Percentiles rank a stretch among this genome's conserved stretches.
Conservation (phyloP, 768 basidiomycete genomes). For the Lactarius hengduanensis region DNA sequence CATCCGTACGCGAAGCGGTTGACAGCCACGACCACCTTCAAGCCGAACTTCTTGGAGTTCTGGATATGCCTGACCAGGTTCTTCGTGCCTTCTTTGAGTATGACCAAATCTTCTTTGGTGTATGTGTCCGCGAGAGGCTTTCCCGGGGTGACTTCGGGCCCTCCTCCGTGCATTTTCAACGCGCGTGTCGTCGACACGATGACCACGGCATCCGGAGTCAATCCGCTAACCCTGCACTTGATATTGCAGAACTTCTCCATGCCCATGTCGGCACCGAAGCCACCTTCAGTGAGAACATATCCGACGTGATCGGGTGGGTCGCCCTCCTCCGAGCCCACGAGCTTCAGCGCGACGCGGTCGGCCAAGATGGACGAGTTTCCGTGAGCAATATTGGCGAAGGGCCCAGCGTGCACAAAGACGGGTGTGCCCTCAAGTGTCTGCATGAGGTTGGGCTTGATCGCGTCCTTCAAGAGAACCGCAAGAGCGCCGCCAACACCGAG, state of each 20-base stretch:
- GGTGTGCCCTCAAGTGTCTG: slow-evolving; percentile 97
- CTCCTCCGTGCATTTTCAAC: slow-evolving; percentile 99
- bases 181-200: slow-evolving; percentile 98
- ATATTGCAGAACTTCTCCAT: slow-evolving; percentile 99
- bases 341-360: slow-evolving; percentile 95
- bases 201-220: slow-evolving; percentile 90
- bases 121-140: slow-evolving; percentile 93
- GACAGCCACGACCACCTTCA: slow-evolving; percentile 95
- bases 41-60: slow-evolving; percentile 91
- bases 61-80: slow-evolving; percentile 93
- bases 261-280: slow-evolving; percentile 98
- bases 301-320: slow-evolving; percentile 79
- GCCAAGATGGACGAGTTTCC: slow-evolving; percentile 98
- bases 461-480: slow-evolving; percentile 96
- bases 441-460: slow-evolving; percentile 99
- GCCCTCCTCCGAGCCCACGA: slow-evolving; percentile 92
- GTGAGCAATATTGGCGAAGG: slow-evolving; percentile 99
- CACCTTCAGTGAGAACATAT: slow-evolving; percentile 97
- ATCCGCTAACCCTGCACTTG: slow-evolving; percentile 92
- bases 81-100: slow-evolving; percentile 86
- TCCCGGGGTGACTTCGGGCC: slow-evolving; percentile 93
- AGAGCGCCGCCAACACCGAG: slow-evolving; percentile 93
- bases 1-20: slow-evolving; percentile 87
- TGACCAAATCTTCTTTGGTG: slow-evolving; percentile 88
- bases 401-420: slow-evolving; percentile 98